Evolutionary conservation across 768 basidiomycete species (phyloP), one percentile per base, ranked within the genome.

Genomic region (Hypholoma sublateritium): DNA sequence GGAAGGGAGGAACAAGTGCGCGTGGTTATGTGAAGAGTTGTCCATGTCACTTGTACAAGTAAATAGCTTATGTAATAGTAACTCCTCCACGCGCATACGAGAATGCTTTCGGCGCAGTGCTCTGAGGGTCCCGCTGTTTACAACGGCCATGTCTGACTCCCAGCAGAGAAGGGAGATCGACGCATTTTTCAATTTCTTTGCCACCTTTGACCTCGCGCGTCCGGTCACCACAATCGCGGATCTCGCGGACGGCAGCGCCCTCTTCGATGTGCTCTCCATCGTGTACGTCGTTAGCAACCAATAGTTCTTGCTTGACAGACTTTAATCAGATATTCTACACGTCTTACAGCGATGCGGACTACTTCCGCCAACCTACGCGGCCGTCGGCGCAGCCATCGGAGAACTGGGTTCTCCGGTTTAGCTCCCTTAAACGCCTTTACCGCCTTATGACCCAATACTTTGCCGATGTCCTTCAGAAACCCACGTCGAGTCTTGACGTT

Each of bases 401-500:
- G 65, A 95, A 92, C 72, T 96, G 93, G 93, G 91, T 94, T 55
- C 72, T 94, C 32, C 85, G 93, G 12, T 93, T 94, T 71, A 87
- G 81, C 70, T 72, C 88, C 8, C 81, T 95, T 59, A 95, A 95
- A 66, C 84, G 89, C 21, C 79, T 95, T 50, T 95, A 93, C 71
- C 82, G 93, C 44, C 83, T 94, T 37, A 88, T 95, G 77, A 92
- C 90, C 1, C 91, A 93, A 66, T 96, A 94, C 70, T 90, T 89
- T 64, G 83, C 86, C 47, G 88, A 94, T 70, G 83, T 92, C 2
- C 81, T 95, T 19, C 88, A 90, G 65, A 90, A 90, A 53, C 88
- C 89, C 0, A 88, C 89, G 1, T 80, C 81, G 43, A 79, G 84
- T 8, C 80, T 95, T 36, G 90, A 91, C 60, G 93, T 95, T 9